Evolutionary conservation across 2,329 filamentous ascomycete genomes (phyloP).

Genomic region (Penicillium sp.): DNA sequence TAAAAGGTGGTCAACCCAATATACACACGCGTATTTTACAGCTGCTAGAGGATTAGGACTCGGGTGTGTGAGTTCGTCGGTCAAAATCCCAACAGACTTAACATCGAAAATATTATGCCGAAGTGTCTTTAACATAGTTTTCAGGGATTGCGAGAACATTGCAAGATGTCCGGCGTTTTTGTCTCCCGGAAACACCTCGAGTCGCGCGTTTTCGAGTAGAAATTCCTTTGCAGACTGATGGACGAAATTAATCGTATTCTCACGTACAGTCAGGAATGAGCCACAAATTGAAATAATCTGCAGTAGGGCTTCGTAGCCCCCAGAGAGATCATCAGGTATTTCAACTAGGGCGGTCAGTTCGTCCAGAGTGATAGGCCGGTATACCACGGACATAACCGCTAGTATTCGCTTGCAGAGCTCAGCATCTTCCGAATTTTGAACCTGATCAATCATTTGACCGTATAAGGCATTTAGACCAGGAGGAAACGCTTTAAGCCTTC

Average conservation of each 20-base stretch:
- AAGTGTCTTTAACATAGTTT: background rate
- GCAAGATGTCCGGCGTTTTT: background rate
- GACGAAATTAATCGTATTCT: conserved; percentile 15
- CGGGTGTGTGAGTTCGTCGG: background rate
- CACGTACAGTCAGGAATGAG: conserved; percentile 19
- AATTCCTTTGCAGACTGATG: conserved; percentile 26
- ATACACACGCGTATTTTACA: conserved; percentile 29
- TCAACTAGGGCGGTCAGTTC: background rate
- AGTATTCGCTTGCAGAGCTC: conserved; percentile 1
- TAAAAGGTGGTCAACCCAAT: conserved; percentile 33
- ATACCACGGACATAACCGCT: background rate
- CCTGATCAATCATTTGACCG: background rate
- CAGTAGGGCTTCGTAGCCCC: background rate
- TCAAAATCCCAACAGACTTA: background rate
- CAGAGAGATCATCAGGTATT: background rate
- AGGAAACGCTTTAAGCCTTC: background rate
- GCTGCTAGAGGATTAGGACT: conserved; percentile 24
- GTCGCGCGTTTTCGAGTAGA: background rate
- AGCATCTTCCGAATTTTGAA: background rate
- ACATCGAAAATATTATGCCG: background rate
- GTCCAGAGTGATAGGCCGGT: conserved; percentile 1
- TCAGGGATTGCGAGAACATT: background rate
- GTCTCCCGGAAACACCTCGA: conserved; percentile 8
- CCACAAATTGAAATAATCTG: conserved; percentile 17
- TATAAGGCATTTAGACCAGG: background rate